Evolutionary conservation across 768 basidiomycete genomes (phyloP), one percentile per base, ranked within the genome.

Genomic region (Boletus subparvulus): DNA sequence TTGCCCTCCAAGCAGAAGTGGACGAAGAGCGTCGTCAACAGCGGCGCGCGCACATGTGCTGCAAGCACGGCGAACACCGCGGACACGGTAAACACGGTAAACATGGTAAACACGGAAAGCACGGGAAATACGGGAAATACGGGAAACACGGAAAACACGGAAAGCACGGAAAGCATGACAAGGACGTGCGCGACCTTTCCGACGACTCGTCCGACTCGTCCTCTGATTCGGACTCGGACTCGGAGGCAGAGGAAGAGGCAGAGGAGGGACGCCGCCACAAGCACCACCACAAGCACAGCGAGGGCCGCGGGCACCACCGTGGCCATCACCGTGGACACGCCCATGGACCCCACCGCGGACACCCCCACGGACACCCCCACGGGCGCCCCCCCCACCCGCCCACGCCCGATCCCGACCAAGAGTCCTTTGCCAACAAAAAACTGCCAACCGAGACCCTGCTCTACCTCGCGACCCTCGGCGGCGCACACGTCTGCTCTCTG

Each of bases 401-500:
- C 40, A 33, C 43, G 6, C 30, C 30, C 30, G 21, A 9, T 11
- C 8, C 14, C 40, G 41, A 36, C 17, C 26, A 32, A 32, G 30
- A 32, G 1, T 32, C 55, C n/a, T 87, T 87, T 63, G 71, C 78
- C 1, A 75, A 79, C 59, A 74, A 76, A n/a, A 86, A 87, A 56
- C 78, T 97, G 3, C 73, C 85, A 2, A 77, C 92, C 32, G 73
- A 86, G 6, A 83, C 90, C 1, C 76, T 96, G 43, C 76, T 97
- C 47, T 87, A 93, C 76, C 85, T 97, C 57, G 94, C 95, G 6
- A 98, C 95, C 3, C 74, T 88, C 11, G 95, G 95, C 28, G 95
- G 95, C 2, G 94, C 95, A 0, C 74, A 83, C 26, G 84, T 98
- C 0, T 94, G 92, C 65, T 76, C 76, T 39, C 73, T 97, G 14